A percentile compares a stretch with the other conserved stretches of the same genome.
Conservation (phyloP, 768 basidiomycete species). For the Lactarius quietus region DNA sequence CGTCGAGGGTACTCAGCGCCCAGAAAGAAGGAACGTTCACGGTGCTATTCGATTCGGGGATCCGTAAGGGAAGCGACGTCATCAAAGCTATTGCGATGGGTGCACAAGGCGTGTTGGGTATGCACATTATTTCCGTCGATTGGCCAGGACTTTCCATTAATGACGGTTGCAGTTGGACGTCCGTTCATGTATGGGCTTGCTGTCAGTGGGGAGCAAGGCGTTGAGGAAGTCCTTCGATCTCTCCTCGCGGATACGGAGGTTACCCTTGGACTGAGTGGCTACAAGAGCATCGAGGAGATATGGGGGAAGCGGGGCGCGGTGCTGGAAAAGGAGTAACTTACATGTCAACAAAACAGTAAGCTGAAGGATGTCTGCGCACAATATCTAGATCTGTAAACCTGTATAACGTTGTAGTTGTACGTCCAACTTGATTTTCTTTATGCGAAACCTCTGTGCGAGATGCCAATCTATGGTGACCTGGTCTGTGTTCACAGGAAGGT, state of each 20-base stretch:
- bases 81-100: slow-evolving; percentile 84
- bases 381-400: too few relatives aligned
- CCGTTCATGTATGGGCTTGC: slow-evolving; percentile 71
- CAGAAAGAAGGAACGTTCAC: slow-evolving; percentile 60
- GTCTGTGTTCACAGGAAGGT: too few relatives aligned
- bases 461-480: too few relatives aligned
- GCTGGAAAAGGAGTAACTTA: slow-evolving; percentile 44
- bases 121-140: slow-evolving; percentile 31
- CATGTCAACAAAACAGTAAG: too few relatives aligned
- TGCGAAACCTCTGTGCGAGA: too few relatives aligned
- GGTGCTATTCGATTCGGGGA: slow-evolving; percentile 75
- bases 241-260: slow-evolving; percentile 67
- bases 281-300: slow-evolving; percentile 54
- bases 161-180: slow-evolving; percentile 52
- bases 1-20: slow-evolving; percentile 52
- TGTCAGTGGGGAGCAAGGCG: slow-evolving; percentile 68
- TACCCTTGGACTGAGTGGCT: slow-evolving; percentile 61
- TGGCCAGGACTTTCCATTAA: background rate
- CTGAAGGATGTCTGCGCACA: too few relatives aligned
- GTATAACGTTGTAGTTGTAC: too few relatives aligned
- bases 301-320: slow-evolving; percentile 55
- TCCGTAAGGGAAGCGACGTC: slow-evolving; percentile 79
- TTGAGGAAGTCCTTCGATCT: slow-evolving; percentile 67
- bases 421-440: too few relatives aligned
- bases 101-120: slow-evolving; percentile 74